Evolutionary conservation across 805 yeast species (phyloP).

Genomic region (Phaffomyces opuntiae): DNA sequence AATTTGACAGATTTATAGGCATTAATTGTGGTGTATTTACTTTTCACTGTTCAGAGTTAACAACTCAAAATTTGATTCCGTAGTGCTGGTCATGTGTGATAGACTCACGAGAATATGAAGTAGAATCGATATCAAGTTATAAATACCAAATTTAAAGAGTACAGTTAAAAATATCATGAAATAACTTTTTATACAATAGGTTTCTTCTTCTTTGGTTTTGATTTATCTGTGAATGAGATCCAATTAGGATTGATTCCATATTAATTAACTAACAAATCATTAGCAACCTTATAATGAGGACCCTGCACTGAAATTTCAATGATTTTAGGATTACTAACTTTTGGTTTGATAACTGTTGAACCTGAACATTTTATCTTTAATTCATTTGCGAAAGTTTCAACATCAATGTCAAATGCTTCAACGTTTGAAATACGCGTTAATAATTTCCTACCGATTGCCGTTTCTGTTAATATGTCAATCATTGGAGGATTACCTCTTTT

Average conservation of each 20-base stretch:
- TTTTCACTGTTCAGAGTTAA: too few species aligned
- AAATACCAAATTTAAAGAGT: too few species aligned
- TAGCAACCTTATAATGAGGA: slow-evolving; percentile 61
- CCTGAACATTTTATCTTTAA: slow-evolving; percentile 82
- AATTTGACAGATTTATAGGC: too few species aligned
- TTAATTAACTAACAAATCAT: slow-evolving; percentile 47
- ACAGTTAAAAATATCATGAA: too few species aligned
- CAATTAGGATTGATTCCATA: slow-evolving; percentile 59
- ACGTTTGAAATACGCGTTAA: slow-evolving; percentile 68
- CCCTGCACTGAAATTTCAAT: slow-evolving; percentile 86
- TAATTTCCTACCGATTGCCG: slow-evolving; percentile 73
- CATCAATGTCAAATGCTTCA: slow-evolving; percentile 59
- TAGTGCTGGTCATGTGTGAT: too few species aligned
- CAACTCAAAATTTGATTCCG: too few species aligned
- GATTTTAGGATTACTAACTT: slow-evolving; percentile 45
- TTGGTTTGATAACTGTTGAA: slow-evolving; percentile 67
- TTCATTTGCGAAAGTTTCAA: slow-evolving; percentile 58
- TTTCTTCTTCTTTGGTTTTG: slow-evolving; percentile 46
- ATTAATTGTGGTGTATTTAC: too few species aligned
- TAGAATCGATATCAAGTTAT: too few species aligned
- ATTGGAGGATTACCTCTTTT: slow-evolving; percentile 63
- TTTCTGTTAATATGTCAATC: slow-evolving; percentile 60
- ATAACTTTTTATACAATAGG: not conserved
- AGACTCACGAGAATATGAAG: too few species aligned
- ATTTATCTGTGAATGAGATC: slow-evolving; percentile 60